Percentiles rank a stretch among this genome's conserved stretches.
Evolutionary conservation across 176 grass and related monocot species (phyloP).

Genomic region (Saccharum officinarum): DNA sequence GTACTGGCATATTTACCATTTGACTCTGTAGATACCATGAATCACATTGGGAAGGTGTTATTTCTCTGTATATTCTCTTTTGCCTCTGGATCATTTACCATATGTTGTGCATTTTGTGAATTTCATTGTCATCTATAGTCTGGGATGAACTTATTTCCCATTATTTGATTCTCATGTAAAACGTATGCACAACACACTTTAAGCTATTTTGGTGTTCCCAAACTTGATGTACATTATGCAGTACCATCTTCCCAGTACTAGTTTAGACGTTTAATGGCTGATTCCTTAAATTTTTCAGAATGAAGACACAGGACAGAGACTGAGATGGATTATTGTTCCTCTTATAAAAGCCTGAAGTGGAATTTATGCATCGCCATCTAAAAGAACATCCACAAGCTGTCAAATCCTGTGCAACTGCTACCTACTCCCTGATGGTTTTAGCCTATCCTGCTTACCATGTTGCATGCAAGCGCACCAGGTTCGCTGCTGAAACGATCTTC

Average conservation of each 20-base stretch:
- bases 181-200: neutral
- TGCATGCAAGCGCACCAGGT: neutral
- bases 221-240: neutral
- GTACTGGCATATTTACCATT: neutral
- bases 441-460: neutral
- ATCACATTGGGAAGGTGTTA: neutral
- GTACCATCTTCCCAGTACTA: neutral
- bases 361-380: neutral
- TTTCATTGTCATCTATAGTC: neutral
- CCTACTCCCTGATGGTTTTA: neutral
- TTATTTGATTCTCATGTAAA: neutral
- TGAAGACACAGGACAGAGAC: neutral
- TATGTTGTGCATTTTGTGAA: constrained; percentile 9
- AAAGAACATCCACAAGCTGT: neutral
- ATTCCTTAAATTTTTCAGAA: neutral
- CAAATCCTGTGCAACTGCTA: neutral
- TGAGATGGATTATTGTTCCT: neutral
- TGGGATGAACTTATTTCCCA: neutral
- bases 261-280: neutral
- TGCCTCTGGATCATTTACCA: neutral
- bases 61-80: neutral
- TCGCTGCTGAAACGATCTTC: neutral
- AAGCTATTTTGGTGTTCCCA: neutral
- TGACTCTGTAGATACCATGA: constrained; percentile 9
- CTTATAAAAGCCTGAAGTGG: neutral